Evolutionary conservation across 2,329 filamentous ascomycete species (phyloP).

Genomic region (Arthrobotrys entomopaga): DNA sequence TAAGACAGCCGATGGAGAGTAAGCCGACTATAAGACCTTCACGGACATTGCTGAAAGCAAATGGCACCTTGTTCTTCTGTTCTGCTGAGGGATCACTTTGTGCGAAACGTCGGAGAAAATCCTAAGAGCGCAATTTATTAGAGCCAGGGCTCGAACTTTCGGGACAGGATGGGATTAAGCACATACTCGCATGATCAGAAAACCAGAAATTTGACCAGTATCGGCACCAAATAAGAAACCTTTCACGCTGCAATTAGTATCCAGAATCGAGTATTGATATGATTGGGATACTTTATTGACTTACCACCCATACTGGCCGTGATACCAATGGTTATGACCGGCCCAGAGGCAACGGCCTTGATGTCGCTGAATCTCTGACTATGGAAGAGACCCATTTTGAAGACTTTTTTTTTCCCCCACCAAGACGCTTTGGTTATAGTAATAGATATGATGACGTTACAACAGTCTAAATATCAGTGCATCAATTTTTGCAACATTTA

Average conservation of each 20-base stretch:
- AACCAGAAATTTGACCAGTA: conserved; percentile 70
- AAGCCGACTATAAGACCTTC: conserved; percentile 73
- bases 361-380: conserved; percentile 50
- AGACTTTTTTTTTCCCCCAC: background rate
- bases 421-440: too few species aligned
- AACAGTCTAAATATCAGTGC: too few species aligned
- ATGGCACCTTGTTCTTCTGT: conserved; percentile 60
- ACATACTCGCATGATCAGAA: conserved; percentile 63
- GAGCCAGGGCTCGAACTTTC: background rate
- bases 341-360: conserved; percentile 52
- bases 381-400: conserved; percentile 45
- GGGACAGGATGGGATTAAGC: background rate
- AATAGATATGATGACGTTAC: too few species aligned
- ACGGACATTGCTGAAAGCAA: conserved; percentile 69
- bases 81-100: conserved; percentile 61
- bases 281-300: background rate
- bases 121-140: conserved; percentile 56
- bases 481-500: too few species aligned
- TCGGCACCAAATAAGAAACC: conserved; percentile 73
- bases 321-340: conserved; percentile 52
- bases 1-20: conserved; percentile 70
- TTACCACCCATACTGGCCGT: conserved; percentile 52
- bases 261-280: background rate
- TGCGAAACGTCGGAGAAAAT: conserved; percentile 70
- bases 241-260: background rate